Evolutionary conservation across 441 rosid species (phyloP).

Genomic region (Mallotus japonicus): DNA sequence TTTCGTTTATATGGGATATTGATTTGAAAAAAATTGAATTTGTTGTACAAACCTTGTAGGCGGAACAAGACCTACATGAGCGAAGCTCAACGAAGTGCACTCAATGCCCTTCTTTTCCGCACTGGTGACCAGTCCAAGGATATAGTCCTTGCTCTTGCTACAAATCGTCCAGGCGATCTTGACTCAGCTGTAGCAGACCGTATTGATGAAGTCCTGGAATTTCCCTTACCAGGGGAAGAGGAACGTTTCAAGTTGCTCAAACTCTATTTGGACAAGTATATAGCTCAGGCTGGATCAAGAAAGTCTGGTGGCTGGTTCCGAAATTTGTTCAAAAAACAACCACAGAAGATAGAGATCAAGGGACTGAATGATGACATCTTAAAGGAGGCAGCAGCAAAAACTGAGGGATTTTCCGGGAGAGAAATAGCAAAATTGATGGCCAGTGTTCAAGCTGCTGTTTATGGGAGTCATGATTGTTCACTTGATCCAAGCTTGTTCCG

Average conservation of each 20-base stretch:
- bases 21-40: constrained; percentile 9
- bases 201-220: constrained; percentile 80
- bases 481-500: constrained; percentile 68
- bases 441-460: constrained; percentile 82
- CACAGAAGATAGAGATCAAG: constrained; percentile 64
- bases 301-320: constrained; percentile 61
- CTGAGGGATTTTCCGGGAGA: constrained; percentile 76
- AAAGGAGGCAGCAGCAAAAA: constrained; percentile 76
- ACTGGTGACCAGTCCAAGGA: constrained; percentile 96
- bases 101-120: constrained; percentile 87
- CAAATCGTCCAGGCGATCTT: constrained; percentile 91
- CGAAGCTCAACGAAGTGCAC: constrained; percentile 96
- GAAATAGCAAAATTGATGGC: constrained; percentile 87
- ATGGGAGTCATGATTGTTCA: constrained; percentile 72
- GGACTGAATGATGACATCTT: constrained; percentile 69
- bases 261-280: constrained; percentile 82
- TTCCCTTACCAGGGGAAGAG: constrained; percentile 80
- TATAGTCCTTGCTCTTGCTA: constrained; percentile 88
- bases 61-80: constrained; percentile 96
- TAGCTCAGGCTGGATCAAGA: constrained; percentile 67
- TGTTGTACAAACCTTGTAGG: constrained; percentile 39
- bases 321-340: constrained; percentile 56
- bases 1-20: neutral
- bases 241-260: constrained; percentile 82
- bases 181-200: constrained; percentile 94